Percentiles rank a stretch among this genome's conserved stretches.
phyloP scores from a whole-genome alignment of 2,329 filamentous ascomycete genomes.

The Arthrinium phaeospermum region DNA sequence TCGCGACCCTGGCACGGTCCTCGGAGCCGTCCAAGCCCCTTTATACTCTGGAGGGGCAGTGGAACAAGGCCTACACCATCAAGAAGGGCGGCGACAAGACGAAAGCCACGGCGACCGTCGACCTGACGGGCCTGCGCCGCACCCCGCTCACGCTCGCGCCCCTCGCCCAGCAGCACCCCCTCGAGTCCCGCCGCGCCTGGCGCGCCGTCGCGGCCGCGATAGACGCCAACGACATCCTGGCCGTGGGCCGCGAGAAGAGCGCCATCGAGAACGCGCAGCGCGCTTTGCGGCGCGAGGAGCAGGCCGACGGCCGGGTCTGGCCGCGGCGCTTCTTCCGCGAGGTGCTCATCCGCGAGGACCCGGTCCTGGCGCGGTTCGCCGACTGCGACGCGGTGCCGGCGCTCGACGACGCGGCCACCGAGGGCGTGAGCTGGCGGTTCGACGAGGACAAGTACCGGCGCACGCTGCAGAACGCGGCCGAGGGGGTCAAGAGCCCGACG shows the following conservation, averaged over 20 bases:
- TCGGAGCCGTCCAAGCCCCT: slow-evolving; percentile 56
- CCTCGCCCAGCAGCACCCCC: slow-evolving; percentile 79
- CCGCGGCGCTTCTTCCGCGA: slow-evolving; percentile 33
- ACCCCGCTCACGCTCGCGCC: slow-evolving; percentile 75
- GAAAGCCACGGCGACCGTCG: slow-evolving; percentile 64
- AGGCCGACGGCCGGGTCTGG: slow-evolving; percentile 30
- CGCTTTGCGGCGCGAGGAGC: slow-evolving; percentile 32
- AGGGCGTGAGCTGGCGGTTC: slow-evolving; percentile 33
- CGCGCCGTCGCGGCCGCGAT: slow-evolving; percentile 83
- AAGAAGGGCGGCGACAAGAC: slow-evolving; percentile 54
- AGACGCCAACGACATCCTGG: slow-evolving; percentile 81
- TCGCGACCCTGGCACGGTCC: slow-evolving; percentile 69
- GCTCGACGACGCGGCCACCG: slow-evolving; percentile 16
- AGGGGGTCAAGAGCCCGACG: slow-evolving; percentile 32
- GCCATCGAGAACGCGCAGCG: slow-evolving; percentile 91
- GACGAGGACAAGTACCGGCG: slow-evolving; percentile 32
- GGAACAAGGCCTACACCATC: slow-evolving; percentile 84
- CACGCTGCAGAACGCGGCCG: slow-evolving; percentile 25
- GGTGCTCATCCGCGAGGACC: slow-evolving; percentile 25
- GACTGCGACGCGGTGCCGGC: background rate
- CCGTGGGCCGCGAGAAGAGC: slow-evolving; percentile 77
- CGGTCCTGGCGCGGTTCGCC: slow-evolving; percentile 28
- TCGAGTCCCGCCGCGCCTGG: slow-evolving; percentile 91
- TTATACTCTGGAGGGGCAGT: slow-evolving; percentile 88
- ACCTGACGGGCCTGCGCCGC: slow-evolving; percentile 60